Evolutionary conservation across 768 basidiomycete species (phyloP), one percentile per base, ranked within the genome.

Genomic region (Boletus sp.): DNA sequence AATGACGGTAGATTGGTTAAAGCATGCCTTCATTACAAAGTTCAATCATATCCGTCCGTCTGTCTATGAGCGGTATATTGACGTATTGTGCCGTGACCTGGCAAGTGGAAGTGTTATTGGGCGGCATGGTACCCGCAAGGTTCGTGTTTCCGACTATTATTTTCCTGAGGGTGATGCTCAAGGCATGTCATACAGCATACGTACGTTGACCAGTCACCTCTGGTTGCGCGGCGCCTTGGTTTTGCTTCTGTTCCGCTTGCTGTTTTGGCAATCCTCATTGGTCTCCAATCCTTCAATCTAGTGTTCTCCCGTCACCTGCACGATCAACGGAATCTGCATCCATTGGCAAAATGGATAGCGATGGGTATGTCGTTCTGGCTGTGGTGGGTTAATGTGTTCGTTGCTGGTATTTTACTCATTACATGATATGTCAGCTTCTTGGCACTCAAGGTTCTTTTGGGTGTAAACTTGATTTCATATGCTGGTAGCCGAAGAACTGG

Each of bases 21-120:
- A 99, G 70, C 97, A 99, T 65, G 96, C 95, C 10, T 99, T 98
- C 74, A 98, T 99, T 64, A 96, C 95, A 47, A 99, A 99, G 71
- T 98, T 98, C 77, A 99, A 99, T 63, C 96, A 98, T 64, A 95
- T 99, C 44, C 85, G 95, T 0, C 93, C 94, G 0, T 89, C 88
- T 0, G 93, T 98, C 2, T 99, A 98, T 61, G 93, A 93, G 58
- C 82, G 96, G 15, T 99, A 93, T 69, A 90, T 87, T 3, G 97
- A 99, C 63, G 93, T 99, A 1, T 79, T 99, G 1, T 98, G 95
- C 65, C 87, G 90, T 37, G 97, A 99, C 68, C 79, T 99, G 15
- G 81, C 94, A 7, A 87, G 87, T 57, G 88, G 83, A 47, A 88
- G 85, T 57, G 82, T 84, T 38, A 78, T 87, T 19, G 84, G 87